Percentiles rank a stretch among this genome's conserved stretches.
Evolutionary conservation across 2,329 filamentous ascomycete species (phyloP).

Genomic region (Botryotinia globosa): DNA sequence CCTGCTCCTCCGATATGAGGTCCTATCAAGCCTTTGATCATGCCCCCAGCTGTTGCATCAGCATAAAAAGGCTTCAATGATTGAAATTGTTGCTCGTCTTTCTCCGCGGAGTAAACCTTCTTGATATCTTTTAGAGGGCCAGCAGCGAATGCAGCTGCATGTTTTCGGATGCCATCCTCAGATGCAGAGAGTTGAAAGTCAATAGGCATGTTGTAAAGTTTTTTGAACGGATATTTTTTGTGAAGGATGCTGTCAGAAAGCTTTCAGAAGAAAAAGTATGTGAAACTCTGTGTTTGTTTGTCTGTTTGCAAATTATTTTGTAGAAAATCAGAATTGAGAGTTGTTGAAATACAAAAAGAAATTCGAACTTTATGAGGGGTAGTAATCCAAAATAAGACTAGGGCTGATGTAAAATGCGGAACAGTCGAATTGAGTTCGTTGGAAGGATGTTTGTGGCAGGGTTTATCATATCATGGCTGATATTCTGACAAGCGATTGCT

Average conservation of each 20-base stretch:
- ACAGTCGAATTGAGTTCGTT: background rate
- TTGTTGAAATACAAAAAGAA: background rate
- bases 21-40: conserved; percentile 49
- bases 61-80: conserved; percentile 48
- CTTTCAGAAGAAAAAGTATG: background rate
- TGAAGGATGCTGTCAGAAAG: background rate
- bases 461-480: background rate
- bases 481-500: background rate
- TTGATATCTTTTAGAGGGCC: conserved; percentile 32
- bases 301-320: background rate
- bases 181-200: conserved; percentile 38
- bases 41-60: conserved; percentile 43
- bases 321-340: background rate
- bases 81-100: conserved; percentile 44
- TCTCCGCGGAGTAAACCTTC: conserved; percentile 32
- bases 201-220: conserved; percentile 25
- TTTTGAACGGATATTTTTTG: background rate
- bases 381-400: background rate
- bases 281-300: background rate
- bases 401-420: background rate
- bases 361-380: background rate
- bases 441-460: background rate
- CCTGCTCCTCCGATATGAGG: conserved; percentile 45
- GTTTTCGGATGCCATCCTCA: conserved; percentile 34
- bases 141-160: conserved; percentile 34